phyloP scores from a whole-genome alignment of 1,139 yeast genomes.

The Taiozyma onychis region DNA sequence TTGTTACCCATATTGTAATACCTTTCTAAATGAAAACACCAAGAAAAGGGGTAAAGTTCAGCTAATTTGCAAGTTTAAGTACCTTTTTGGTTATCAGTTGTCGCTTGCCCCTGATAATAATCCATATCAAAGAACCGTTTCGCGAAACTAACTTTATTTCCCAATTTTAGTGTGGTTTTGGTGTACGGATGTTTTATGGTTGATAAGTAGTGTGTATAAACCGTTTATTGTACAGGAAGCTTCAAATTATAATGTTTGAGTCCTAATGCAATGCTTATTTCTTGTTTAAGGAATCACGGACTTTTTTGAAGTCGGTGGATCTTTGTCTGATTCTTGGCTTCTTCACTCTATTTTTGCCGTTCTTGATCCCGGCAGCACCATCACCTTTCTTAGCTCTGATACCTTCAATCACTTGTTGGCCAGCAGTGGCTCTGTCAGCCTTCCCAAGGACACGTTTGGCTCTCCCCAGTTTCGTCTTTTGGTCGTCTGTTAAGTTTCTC shows the following conservation, averaged over 20 bases:
- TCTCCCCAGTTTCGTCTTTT: constrained; percentile 75
- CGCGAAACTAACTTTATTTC: background rate
- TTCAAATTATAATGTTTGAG: background rate
- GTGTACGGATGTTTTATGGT: background rate
- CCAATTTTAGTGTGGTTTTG: background rate
- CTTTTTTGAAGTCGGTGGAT: constrained; percentile 23
- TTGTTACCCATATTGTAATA: constrained; percentile 4
- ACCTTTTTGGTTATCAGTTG: background rate
- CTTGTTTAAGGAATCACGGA: constrained; percentile 1
- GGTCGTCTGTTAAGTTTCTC: constrained; percentile 45
- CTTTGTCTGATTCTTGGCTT: constrained; percentile 44
- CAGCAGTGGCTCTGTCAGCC: constrained; percentile 69
- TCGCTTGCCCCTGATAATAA: background rate
- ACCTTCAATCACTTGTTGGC: constrained; percentile 62
- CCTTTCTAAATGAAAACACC: background rate
- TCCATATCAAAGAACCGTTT: background rate
- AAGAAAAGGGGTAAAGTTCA: background rate
- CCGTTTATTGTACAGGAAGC: background rate
- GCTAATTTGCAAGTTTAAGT: background rate
- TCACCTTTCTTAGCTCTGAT: constrained; percentile 72
- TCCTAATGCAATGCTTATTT: background rate
- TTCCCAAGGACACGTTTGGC: constrained; percentile 71
- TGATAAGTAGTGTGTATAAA: background rate
- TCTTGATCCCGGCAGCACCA: constrained; percentile 52
- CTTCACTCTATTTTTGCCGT: constrained; percentile 44